Evolutionary conservation across 2,329 filamentous ascomycete species (phyloP).

Genomic region (Phialocephala sp.): DNA sequence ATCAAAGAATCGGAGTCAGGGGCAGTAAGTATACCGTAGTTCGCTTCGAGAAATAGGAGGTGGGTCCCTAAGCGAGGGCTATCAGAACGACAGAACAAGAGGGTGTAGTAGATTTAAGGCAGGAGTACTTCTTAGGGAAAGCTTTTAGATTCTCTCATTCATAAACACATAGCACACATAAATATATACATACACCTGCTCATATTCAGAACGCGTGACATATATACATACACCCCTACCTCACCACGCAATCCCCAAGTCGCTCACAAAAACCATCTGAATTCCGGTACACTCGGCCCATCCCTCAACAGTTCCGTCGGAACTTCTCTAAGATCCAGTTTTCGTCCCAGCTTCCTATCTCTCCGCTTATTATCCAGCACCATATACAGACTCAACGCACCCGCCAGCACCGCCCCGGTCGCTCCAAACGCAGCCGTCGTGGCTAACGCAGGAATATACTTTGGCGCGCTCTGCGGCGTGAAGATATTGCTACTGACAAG

Average conservation of each 20-base stretch:
- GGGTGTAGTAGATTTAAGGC: no score
- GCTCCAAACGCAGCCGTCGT: slow-evolving; percentile 71
- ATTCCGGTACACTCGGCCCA: slow-evolving; percentile 58
- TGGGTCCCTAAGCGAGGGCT: neutral
- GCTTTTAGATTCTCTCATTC: no score
- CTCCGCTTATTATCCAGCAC: slow-evolving; percentile 52
- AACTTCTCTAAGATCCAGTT: slow-evolving; percentile 50
- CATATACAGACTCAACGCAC: slow-evolving; percentile 65
- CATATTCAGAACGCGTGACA: neutral
- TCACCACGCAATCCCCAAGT: neutral
- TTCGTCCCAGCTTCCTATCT: slow-evolving; percentile 36
- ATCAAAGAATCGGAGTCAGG: no score
- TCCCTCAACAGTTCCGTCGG: slow-evolving; percentile 61
- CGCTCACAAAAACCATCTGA: slow-evolving; percentile 60
- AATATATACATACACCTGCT: no score
- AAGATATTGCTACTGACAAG: slow-evolving; percentile 74
- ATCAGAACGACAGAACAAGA: no score
- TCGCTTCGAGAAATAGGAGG: no score
- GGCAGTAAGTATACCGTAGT: no score
- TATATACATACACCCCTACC: neutral
- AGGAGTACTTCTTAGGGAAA: no score
- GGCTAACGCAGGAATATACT: slow-evolving; percentile 68
- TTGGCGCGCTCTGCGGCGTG: slow-evolving; percentile 64
- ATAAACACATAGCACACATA: no score
- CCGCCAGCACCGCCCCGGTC: slow-evolving; percentile 60